phyloP scores from a whole-genome alignment of 2,329 filamentous ascomycete genomes.

The Alternaria brassicicola region DNA sequence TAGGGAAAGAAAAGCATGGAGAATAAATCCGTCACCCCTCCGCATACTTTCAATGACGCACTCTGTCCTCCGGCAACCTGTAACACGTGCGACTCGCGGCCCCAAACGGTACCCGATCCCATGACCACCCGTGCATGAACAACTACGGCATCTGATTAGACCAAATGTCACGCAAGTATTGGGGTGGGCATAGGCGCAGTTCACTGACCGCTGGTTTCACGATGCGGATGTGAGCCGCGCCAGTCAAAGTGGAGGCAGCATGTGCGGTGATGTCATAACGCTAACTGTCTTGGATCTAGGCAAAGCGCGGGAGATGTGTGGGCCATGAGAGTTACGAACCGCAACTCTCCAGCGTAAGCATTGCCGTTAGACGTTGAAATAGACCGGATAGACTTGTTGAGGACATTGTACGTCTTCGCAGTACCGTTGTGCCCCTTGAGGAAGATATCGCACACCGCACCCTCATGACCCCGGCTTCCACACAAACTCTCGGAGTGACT shows the following conservation, averaged over 20 bases:
- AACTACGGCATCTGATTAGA: constrained; percentile 24
- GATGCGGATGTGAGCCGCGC: constrained; percentile 13
- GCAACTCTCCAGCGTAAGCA: neutral
- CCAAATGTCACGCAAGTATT: constrained; percentile 20
- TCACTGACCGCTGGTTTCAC: constrained; percentile 25
- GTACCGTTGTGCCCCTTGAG: neutral
- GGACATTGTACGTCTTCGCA: neutral
- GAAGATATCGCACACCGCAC: neutral
- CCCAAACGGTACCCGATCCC: constrained; percentile 7
- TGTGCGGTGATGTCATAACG: constrained; percentile 16
- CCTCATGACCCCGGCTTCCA: neutral
- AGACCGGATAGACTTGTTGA: neutral
- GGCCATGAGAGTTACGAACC: neutral
- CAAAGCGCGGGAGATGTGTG: neutral
- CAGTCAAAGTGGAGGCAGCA: constrained; percentile 1
- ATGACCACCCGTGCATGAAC: constrained; percentile 22
- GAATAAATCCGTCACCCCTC: constrained; percentile 7
- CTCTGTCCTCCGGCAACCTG: constrained; percentile 7
- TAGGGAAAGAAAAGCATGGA: constrained; percentile 5
- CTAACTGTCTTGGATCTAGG: neutral
- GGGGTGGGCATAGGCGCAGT: constrained; percentile 8
- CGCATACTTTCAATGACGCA: constrained; percentile 27
- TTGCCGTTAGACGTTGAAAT: neutral
- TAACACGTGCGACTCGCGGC: constrained; percentile 11
- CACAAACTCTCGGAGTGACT: neutral